Evolutionary conservation across 192 early-diverging fungal genomes (phyloP), one percentile per base, ranked within the genome.

Genomic region (Linnemannia elongata): DNA sequence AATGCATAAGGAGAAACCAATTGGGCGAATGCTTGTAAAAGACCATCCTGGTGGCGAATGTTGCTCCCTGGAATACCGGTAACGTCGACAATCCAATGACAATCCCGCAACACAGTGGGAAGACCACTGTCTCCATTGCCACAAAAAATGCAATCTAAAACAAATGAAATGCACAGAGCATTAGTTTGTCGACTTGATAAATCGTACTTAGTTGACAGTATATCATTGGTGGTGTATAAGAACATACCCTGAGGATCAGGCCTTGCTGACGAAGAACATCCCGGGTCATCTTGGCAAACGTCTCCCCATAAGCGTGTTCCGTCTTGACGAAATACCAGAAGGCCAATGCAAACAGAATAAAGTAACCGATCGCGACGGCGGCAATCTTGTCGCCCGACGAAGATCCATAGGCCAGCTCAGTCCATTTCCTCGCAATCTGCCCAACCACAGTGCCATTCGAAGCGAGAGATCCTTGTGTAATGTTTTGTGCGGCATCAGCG

Each of bases 51-150:
- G 91, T 77, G 6, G 77, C 30, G 24, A 90, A 82, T 0, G 94
- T 93, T 18, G 94, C 90, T 6, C 88, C 89, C 24, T 92, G 88
- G 76, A 98, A 94, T 17, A 98, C 74, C 1, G 96, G 96, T 38
- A 96, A 85, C 9, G 96, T 96, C 82, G 94, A 94, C 1, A 96
- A 30, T 39, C 95, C 97, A 49, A 99, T 89, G 41, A 96, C 90
- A 47, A 96, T 81, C 7, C 98, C 98, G 82, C 97, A 99, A 60
- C 95, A 89, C 9, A 95, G 89, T 24, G 98, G 98, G 78, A 99
- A 99, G 49, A 95, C 71, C 18, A 94, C 88, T 13, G 98, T 93
- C 89, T 99, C 98, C 44, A 99, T 93, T 18, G 91, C 88, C 35
- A 99, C 92, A 81, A 99, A 98, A 63, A 97, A 94, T 0, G 93